These are phyloP conservation scores for Polytrichum commune DNA, from an alignment of 225 moss, liverwort and hornwort genomes.

Conservation along the genomic window DNA sequence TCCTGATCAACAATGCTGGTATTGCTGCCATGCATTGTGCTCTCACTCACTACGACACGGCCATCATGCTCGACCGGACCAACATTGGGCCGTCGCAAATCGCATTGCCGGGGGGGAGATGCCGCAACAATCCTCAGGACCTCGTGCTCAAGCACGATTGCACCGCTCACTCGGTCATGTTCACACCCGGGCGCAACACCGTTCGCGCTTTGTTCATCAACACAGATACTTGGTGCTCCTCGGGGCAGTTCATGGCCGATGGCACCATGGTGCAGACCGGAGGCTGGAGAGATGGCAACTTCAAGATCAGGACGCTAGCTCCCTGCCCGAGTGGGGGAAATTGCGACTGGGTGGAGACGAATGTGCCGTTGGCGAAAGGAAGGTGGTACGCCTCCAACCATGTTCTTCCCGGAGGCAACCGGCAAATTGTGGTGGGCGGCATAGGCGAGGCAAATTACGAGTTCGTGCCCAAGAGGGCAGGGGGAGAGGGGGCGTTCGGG, in stretches of 20 bases:
- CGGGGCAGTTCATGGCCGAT: constrained; percentile 23
- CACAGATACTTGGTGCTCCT: constrained; percentile 48
- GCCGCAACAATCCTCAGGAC: constrained; percentile 35
- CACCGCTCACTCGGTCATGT: constrained; percentile 40
- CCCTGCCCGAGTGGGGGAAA: constrained; percentile 11
- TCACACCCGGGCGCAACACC: constrained; percentile 11
- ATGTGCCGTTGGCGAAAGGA: constrained; percentile 21
- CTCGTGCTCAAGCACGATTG: constrained; percentile 30
- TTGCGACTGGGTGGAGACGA: constrained; percentile 38
- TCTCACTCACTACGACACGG: constrained; percentile 21
- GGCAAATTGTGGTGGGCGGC: constrained; percentile 38
- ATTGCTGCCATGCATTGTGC: constrained; percentile 41
- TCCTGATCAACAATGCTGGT: constrained; percentile 22
- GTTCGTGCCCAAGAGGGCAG: constrained; percentile 27
- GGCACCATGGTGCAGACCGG: constrained; percentile 30
- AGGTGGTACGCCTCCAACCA: constrained; percentile 46
- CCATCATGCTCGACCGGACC: constrained; percentile 37
- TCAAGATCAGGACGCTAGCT: constrained; percentile 25
- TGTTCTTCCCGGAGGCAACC: constrained; percentile 20
- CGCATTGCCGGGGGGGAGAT: constrained; percentile 14
- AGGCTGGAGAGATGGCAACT: constrained; percentile 32
- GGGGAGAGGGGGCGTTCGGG: constrained; percentile 17
- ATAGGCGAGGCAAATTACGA: constrained; percentile 21
- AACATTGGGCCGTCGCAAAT: constrained; percentile 30
- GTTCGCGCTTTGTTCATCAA: constrained; percentile 22